Evolutionary conservation across 2,329 filamentous ascomycete species (phyloP).

Genomic region (Xylariaceae sp.): DNA sequence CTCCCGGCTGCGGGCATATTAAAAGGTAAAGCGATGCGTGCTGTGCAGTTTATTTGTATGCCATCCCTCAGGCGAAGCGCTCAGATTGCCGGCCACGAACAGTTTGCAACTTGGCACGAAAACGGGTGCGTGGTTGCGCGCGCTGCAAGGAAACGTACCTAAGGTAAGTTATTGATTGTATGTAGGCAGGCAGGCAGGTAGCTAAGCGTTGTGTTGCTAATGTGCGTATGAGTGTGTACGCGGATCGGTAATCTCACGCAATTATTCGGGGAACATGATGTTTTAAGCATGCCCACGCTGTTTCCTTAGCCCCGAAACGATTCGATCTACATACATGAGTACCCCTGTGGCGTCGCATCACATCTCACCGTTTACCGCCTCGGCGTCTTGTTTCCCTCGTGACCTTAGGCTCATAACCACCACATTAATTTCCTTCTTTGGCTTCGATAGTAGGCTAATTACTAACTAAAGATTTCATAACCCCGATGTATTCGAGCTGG

Average conservation of each 20-base stretch:
- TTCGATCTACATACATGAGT: conserved; percentile 30
- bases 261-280: conserved; percentile 28
- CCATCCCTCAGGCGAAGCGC: too few species aligned
- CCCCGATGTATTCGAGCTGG: neutral
- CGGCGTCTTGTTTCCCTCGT: conserved; percentile 22
- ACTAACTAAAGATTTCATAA: conserved; percentile 7
- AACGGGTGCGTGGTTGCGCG: conserved; percentile 12
- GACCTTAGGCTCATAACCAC: conserved; percentile 9
- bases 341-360: conserved; percentile 29
- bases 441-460: neutral
- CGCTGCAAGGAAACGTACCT: conserved; percentile 2
- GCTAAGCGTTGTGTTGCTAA: conserved; percentile 6
- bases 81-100: neutral
- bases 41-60: too few species aligned
- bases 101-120: conserved; percentile 10
- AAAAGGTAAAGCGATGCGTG: neutral
- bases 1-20: neutral
- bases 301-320: conserved; percentile 26
- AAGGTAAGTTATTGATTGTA: neutral
- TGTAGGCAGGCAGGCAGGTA: conserved; percentile 1
- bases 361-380: conserved; percentile 21
- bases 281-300: conserved; percentile 21
- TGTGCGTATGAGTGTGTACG: conserved; percentile 17
- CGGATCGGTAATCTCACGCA: conserved; percentile 33
- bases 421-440: conserved; percentile 1